Evolutionary conservation across 192 early-diverging fungal species (phyloP).

Genomic region (Backusella tarrabulga): DNA sequence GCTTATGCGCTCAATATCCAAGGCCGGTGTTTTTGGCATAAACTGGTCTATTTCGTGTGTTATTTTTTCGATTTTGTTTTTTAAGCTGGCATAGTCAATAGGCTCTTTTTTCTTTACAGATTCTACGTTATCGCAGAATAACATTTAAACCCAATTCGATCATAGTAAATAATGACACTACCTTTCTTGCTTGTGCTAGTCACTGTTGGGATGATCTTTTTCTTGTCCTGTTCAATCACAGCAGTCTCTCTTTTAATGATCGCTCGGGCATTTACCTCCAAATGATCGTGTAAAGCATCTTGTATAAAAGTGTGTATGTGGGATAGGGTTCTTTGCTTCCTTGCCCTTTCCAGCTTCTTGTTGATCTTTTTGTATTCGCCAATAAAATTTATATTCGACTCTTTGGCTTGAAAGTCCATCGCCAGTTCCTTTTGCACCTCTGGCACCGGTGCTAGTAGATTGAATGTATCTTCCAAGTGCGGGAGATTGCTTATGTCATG

Average conservation of each 20-base stretch:
- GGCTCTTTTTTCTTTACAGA: neutral
- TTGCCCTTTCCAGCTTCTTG: neutral
- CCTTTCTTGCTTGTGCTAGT: neutral
- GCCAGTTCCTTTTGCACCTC: neutral
- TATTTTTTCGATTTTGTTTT: neutral
- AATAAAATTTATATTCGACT: neutral
- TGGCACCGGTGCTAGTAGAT: neutral
- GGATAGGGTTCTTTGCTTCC: neutral
- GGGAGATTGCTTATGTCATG: neutral
- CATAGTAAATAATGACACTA: neutral
- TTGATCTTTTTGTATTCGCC: neutral
- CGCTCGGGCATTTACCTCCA: neutral
- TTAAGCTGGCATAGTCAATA: neutral
- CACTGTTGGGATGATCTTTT: neutral
- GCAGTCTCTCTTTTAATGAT: neutral
- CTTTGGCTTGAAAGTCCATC: neutral
- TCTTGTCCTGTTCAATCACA: neutral
- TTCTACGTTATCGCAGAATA: neutral
- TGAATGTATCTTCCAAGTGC: neutral
- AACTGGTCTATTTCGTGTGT: neutral
- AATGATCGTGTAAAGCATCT: neutral
- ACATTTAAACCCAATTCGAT: neutral
- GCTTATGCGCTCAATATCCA: neutral
- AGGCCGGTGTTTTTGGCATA: neutral
- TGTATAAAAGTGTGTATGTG: neutral